Percentiles rank a stretch among this genome's conserved stretches.
phyloP scores from a whole-genome alignment of 345 rosid species.

The Nephelium lappaceum region DNA sequence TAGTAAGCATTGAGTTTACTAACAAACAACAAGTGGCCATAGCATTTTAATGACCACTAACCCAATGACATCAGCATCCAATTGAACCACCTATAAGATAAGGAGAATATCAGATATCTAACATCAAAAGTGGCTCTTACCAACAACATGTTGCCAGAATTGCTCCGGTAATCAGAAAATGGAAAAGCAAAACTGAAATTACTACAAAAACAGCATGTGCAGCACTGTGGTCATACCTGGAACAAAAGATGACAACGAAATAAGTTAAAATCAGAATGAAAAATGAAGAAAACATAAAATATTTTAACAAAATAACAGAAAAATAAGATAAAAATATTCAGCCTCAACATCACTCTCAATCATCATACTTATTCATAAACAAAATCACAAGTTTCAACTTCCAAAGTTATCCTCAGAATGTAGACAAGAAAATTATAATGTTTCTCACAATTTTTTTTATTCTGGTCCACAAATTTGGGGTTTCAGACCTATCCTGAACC shows the following conservation, averaged over 20 bases:
- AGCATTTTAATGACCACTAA: neutral
- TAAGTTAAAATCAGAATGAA: slow-evolving; percentile 11
- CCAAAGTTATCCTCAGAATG: neutral
- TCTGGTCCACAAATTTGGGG: neutral
- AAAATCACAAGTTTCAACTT: neutral
- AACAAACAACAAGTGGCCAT: neutral
- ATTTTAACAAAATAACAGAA: neutral
- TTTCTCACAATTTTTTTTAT: neutral
- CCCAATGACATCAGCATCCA: slow-evolving; percentile 7
- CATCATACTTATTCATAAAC: slow-evolving; percentile 3
- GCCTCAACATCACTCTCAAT: neutral
- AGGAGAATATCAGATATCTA: neutral
- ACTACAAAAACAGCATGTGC: slow-evolving; percentile 82
- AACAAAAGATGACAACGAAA: slow-evolving; percentile 21
- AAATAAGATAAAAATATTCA: neutral
- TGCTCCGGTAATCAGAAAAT: slow-evolving; percentile 75
- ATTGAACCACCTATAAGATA: slow-evolving; percentile 3
- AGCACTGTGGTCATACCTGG: slow-evolving; percentile 93
- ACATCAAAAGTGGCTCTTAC: slow-evolving; percentile 46
- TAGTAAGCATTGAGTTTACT: neutral
- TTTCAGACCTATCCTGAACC: neutral
- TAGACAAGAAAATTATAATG: neutral
- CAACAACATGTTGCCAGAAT: slow-evolving; percentile 87
- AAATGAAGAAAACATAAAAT: neutral
- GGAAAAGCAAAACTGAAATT: slow-evolving; percentile 74